Evolutionary conservation across 495 filamentous ascomycete genomes (phyloP).

Genomic region (Bryoglossum gracile): DNA sequence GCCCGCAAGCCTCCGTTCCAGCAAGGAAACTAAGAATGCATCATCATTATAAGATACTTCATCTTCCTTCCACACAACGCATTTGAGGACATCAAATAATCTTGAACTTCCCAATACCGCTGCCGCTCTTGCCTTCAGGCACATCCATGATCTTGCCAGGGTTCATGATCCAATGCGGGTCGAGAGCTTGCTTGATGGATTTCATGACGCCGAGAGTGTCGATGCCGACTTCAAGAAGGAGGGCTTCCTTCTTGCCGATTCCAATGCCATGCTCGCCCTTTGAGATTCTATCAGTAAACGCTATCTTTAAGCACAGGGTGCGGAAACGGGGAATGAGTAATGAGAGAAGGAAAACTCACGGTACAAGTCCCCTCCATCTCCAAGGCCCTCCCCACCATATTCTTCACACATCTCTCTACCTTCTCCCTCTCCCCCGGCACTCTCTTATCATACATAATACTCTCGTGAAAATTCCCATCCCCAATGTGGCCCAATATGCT

Average conservation of each 20-base stretch:
- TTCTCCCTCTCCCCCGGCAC: constrained; percentile 59
- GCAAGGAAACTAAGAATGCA: too few species aligned
- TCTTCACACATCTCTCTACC: constrained; percentile 72
- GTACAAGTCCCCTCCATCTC: constrained; percentile 94
- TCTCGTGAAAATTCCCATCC: constrained; percentile 89
- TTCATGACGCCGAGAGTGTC: constrained; percentile 83
- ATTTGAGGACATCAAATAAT: too few species aligned
- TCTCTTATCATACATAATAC: constrained; percentile 71
- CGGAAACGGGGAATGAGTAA: not conserved
- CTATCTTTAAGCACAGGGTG: not conserved
- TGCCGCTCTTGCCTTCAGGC: too few species aligned
- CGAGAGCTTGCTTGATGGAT: constrained; percentile 72
- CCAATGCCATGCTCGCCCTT: constrained; percentile 87
- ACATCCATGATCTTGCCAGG: constrained; percentile 84
- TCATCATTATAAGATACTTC: too few species aligned
- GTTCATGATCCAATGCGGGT: constrained; percentile 87
- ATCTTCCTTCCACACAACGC: too few species aligned
- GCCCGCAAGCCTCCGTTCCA: too few species aligned
- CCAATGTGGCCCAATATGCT: constrained; percentile 76
- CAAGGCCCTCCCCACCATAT: constrained; percentile 80
- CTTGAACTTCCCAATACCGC: too few species aligned
- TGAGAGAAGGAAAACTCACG: constrained; percentile 32
- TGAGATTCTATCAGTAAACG: too few species aligned
- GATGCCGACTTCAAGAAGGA: constrained; percentile 74
- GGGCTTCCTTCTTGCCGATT: constrained; percentile 74